phyloP scores from a whole-genome alignment of 495 filamentous ascomycete species.

The Lichenothelia convexa region DNA sequence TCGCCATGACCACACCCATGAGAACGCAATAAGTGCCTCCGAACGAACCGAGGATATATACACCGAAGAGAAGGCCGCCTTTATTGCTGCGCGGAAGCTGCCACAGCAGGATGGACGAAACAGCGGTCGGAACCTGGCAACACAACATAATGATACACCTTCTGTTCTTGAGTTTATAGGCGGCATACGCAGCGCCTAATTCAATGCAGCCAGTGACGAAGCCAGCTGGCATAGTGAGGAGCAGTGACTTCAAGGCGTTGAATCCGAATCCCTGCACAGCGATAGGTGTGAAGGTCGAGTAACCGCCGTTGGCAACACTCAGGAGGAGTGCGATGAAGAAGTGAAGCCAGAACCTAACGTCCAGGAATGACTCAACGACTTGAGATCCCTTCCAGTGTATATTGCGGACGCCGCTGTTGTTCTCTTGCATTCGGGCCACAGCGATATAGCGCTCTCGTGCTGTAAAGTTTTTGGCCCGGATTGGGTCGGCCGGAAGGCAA shows the following conservation, averaged over 20 bases:
- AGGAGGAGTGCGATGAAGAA: slow-evolving; percentile 21
- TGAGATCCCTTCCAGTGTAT: slow-evolving; percentile 17
- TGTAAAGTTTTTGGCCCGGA: slow-evolving; percentile 22
- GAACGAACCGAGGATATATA: slow-evolving; percentile 20
- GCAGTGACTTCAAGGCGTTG: slow-evolving; percentile 25
- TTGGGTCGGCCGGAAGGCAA: slow-evolving; percentile 30
- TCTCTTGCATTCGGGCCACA: slow-evolving; percentile 9
- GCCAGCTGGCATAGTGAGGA: slow-evolving; percentile 25
- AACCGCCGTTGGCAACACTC: slow-evolving; percentile 24
- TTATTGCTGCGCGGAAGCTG: slow-evolving; percentile 17
- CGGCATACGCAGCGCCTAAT: slow-evolving; percentile 19
- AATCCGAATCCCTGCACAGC: slow-evolving; percentile 30
- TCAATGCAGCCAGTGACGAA: slow-evolving; percentile 22
- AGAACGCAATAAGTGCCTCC: slow-evolving; percentile 15
- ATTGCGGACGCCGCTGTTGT: slow-evolving; percentile 16
- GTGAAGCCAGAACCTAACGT: slow-evolving; percentile 26
- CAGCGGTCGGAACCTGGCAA: slow-evolving; percentile 10
- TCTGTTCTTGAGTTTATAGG: slow-evolving; percentile 9
- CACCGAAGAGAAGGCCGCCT: slow-evolving; percentile 26
- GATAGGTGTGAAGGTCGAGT: slow-evolving; percentile 23
- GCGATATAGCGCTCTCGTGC: slow-evolving; percentile 12
- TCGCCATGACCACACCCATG: slow-evolving; percentile 28
- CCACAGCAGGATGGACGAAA: slow-evolving; percentile 21
- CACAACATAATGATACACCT: slow-evolving; percentile 9
- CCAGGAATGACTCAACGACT: slow-evolving; percentile 26